Percentiles rank a stretch among this genome's conserved stretches.
Conservation (phyloP, 164 flowering plant genomes). For the Houttuynia cordata region DNA sequence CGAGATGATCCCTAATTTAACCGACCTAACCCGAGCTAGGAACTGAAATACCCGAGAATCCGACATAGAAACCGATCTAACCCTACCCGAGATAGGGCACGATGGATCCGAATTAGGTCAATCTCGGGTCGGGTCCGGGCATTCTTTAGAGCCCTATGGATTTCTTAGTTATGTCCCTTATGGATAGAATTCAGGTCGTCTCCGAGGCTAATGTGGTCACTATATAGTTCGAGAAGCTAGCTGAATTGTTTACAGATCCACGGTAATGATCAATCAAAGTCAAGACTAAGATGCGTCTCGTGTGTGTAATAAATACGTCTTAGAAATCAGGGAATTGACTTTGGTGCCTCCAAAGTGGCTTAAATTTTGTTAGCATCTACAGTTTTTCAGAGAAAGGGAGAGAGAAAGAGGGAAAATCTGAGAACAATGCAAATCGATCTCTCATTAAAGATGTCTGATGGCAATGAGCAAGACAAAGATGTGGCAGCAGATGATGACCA, state of each 20-base stretch:
- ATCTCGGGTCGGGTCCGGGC: no score
- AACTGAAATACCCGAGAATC: no score
- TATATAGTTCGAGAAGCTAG: not conserved
- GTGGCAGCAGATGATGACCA: not conserved
- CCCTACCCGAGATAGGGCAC: no score
- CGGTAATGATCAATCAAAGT: conserved; percentile 3
- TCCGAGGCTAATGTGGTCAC: not conserved
- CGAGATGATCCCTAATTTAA: no score
- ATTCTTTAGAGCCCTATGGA: no score
- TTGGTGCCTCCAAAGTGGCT: conserved; percentile 6
- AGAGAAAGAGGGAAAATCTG: not conserved
- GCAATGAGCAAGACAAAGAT: not conserved
- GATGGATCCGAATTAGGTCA: no score
- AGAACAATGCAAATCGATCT: conserved; percentile 6
- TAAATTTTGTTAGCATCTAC: not conserved
- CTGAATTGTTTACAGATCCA: not conserved
- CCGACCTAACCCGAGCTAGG: no score
- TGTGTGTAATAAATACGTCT: conserved; percentile 3
- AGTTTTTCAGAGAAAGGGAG: not conserved
- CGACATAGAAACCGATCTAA: no score
- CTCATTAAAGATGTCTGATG: conserved; percentile 3
- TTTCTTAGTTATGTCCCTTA: no score
- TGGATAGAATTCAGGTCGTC: no score
- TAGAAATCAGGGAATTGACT: conserved; percentile 6
- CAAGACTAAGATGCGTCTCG: conserved; percentile 6